Evolutionary conservation across 495 filamentous ascomycete species (phyloP).

Genomic region (Aspergillus cavernicola): DNA sequence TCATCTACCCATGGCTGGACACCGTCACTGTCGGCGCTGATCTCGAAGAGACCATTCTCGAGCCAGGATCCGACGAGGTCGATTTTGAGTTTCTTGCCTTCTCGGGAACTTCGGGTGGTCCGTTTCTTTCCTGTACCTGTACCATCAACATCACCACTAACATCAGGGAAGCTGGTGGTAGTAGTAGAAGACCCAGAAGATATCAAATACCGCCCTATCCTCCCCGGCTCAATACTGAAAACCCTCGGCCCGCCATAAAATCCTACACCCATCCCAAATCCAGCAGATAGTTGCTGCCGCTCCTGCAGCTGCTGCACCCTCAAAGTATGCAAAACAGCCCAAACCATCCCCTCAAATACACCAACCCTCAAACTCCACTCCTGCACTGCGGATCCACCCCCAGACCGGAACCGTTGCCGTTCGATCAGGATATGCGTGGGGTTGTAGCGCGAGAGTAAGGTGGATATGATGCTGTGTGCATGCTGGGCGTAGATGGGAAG

Average conservation of each 20-base stretch:
- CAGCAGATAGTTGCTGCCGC: background rate
- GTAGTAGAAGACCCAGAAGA: too few species aligned
- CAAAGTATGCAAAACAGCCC: constrained; percentile 66
- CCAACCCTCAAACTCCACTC: constrained; percentile 94
- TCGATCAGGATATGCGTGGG: constrained; percentile 83
- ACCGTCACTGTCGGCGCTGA: background rate
- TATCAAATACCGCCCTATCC: constrained; percentile 39
- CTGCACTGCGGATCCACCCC: constrained; percentile 57
- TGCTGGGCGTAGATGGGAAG: constrained; percentile 54
- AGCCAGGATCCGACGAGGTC: constrained; percentile 58
- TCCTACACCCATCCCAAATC: constrained; percentile 13
- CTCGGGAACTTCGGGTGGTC: constrained; percentile 1
- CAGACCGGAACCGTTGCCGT: constrained; percentile 79
- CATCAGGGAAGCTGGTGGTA: too few species aligned
- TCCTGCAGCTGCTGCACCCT: constrained; percentile 21
- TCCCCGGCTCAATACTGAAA: constrained; percentile 36
- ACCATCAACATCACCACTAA: too few species aligned
- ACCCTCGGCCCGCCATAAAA: constrained; percentile 16
- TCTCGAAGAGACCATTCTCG: background rate
- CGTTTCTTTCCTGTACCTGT: too few species aligned
- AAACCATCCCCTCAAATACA: constrained; percentile 83
- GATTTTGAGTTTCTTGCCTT: constrained; percentile 63
- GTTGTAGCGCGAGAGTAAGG: constrained; percentile 41
- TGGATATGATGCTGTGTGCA: constrained; percentile 59
- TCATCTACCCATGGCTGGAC: constrained; percentile 35